Evolutionary conservation across 2,329 filamentous ascomycete genomes (phyloP), one percentile per base, ranked within the genome.

Genomic region (Aspergillus brunneoviolaceus): DNA sequence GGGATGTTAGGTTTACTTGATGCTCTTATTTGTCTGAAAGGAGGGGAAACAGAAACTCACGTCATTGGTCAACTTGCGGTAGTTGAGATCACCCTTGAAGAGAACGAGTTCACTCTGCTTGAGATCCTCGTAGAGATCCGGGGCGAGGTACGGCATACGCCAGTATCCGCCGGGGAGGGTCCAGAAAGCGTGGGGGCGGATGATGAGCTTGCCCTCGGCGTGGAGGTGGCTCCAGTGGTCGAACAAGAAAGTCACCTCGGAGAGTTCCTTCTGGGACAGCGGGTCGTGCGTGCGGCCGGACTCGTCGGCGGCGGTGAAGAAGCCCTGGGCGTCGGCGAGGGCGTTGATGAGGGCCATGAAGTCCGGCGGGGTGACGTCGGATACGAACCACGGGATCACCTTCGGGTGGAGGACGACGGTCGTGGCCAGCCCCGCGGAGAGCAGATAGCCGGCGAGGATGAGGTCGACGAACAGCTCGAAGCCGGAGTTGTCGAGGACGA

Each of bases 81-180:
- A 99, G 79, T 99, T 99, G 67, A 99, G 75, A 73, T 99, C 95
- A 2, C 95, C 95, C 81, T 99, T 99, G 82, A 98, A 98, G 58
- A 99, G 87, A 12, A 96, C 91, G 19, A 99, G 81, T 74, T 96
- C 91, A 65, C 90, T 91, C 62, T 86, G 79, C 80, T 92, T 89
- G 58, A 99, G 78, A 71, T 98, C 94, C 6, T 90, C 84, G 55
- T 86, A 84, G 12, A 99, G 79, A 29, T 84, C 82, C 2, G 86
- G 84, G 1, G 87, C 90, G 25, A 86, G 82, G 14, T 81, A 76
- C 0, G 93, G 92, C 60, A 99, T 76, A 33, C 92, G 85, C 93
- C 95, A 98, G 79, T 89, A 99, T 71, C 90, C 91, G 3, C 92
- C 92, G 0, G 84, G 87, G 12, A 89, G 85, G 0, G 94, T 98